phyloP scores from a whole-genome alignment of 2,329 filamentous ascomycete genomes.

The Talaromyces sp. region DNA sequence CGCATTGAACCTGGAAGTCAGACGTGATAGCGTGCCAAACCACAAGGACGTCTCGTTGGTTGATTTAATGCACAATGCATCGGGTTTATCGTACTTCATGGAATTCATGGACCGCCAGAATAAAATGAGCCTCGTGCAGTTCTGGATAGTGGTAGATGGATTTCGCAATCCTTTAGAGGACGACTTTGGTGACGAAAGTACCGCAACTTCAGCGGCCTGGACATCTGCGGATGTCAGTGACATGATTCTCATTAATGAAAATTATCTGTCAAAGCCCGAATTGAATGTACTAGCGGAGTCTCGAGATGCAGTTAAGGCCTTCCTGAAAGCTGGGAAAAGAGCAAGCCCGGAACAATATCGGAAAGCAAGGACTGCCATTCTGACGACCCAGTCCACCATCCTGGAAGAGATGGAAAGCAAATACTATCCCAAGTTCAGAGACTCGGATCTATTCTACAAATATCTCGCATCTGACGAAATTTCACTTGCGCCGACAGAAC shows the following conservation, averaged over 20 bases:
- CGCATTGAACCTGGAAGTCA: constrained; percentile 32
- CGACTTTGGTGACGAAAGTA: constrained; percentile 69
- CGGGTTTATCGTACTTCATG: constrained; percentile 97
- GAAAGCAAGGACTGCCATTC: constrained; percentile 73
- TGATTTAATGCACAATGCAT: constrained; percentile 84
- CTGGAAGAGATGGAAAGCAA: constrained; percentile 79
- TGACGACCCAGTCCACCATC: constrained; percentile 77
- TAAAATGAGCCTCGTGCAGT: constrained; percentile 87
- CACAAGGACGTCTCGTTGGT: constrained; percentile 74
- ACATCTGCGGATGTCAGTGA: constrained; percentile 81
- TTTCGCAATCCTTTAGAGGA: constrained; percentile 92
- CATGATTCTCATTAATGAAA: constrained; percentile 85
- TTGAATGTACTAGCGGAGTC: constrained; percentile 72
- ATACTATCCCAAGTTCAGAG: constrained; percentile 83
- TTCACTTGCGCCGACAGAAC: constrained; percentile 37
- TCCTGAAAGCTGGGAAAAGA: constrained; percentile 72
- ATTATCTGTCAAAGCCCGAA: constrained; percentile 79
- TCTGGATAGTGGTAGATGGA: constrained; percentile 97
- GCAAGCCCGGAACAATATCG: constrained; percentile 81
- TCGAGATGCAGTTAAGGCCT: constrained; percentile 69
- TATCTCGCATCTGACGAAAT: constrained; percentile 84
- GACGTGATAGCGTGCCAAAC: constrained; percentile 52
- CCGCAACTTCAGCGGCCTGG: constrained; percentile 67
- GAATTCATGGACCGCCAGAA: constrained; percentile 95
- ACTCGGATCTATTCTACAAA: constrained; percentile 93